Conservation (phyloP, 495 filamentous ascomycete genomes). For the Penicillium verhagenii region DNA sequence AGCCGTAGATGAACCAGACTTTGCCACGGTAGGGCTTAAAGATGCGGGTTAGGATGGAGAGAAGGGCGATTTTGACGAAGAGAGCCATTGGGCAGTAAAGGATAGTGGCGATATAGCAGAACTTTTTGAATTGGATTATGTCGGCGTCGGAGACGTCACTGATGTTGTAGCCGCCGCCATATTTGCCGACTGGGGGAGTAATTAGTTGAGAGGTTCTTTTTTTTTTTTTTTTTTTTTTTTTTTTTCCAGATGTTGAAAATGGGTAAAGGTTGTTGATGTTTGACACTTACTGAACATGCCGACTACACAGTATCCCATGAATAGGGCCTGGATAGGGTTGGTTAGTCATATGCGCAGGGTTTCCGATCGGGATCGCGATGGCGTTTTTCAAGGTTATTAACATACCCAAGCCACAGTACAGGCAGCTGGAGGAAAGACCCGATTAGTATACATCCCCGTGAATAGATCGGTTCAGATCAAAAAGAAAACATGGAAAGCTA, state of each 20-base stretch:
- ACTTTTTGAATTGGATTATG: conserved; percentile 34
- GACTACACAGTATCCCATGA: conserved; percentile 40
- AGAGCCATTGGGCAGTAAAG: conserved; percentile 51
- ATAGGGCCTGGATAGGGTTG: conserved; percentile 21
- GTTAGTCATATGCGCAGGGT: conserved; percentile 3
- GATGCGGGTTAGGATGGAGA: conserved; percentile 47
- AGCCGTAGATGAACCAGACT: conserved; percentile 42
- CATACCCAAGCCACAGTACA: conserved; percentile 38
- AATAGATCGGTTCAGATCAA: too few species aligned
- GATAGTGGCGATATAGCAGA: conserved; percentile 42
- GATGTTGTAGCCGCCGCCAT: conserved; percentile 40
- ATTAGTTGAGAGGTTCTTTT: not conserved
- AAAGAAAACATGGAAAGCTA: too few species aligned
- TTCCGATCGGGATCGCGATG: not conserved
- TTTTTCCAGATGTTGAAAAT: not conserved
- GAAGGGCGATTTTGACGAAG: conserved; percentile 46
- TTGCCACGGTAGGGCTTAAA: conserved; percentile 43
- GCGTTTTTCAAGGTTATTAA: not conserved
- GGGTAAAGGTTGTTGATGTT: not conserved
- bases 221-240: too few species aligned
- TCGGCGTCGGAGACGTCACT: conserved; percentile 19
- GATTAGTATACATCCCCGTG: conserved; percentile 11
- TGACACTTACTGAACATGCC: conserved; percentile 33
- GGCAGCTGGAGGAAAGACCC: conserved; percentile 19
- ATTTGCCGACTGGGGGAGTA: conserved; percentile 28